Percentiles rank a stretch among this genome's conserved stretches.
Conservation (phyloP, 2,329 filamentous ascomycete genomes). For the Hyphodiscus sp. region DNA sequence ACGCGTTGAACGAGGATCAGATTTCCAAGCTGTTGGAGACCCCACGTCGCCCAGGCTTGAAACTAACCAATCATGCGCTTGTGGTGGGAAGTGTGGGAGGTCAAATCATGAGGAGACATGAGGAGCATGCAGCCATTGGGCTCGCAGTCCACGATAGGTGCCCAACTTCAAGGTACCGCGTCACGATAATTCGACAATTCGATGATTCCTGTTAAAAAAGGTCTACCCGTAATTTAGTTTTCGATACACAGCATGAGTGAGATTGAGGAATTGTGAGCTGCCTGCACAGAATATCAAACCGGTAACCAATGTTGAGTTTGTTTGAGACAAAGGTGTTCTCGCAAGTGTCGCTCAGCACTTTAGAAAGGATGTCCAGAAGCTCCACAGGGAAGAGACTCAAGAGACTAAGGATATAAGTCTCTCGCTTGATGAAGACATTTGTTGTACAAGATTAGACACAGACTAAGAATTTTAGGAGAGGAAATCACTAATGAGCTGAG, state of each 20-base stretch:
- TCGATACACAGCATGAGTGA: background rate
- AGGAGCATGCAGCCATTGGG: background rate
- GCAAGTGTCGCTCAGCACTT: no score
- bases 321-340: no score
- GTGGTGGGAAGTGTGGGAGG: background rate
- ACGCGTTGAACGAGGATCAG: conserved; percentile 1
- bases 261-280: background rate
- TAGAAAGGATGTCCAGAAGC: no score
- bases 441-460: no score
- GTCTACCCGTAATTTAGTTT: conserved; percentile 9
- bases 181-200: conserved; percentile 17
- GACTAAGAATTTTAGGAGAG: no score
- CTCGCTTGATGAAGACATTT: no score
- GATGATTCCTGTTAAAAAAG: background rate
- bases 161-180: conserved; percentile 14
- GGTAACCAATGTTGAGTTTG: no score
- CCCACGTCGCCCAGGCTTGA: conserved; percentile 3
- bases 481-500: background rate
- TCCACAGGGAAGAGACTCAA: no score
- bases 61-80: conserved; percentile 5
- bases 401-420: no score
- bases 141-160: background rate
- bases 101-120: background rate
- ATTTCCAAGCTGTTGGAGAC: conserved; percentile 1
- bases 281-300: background rate